These are phyloP conservation scores for Paracoccidioides brasiliensis DNA, from an alignment of 2,329 filamentous ascomycete species.

Conservation along the genomic window DNA sequence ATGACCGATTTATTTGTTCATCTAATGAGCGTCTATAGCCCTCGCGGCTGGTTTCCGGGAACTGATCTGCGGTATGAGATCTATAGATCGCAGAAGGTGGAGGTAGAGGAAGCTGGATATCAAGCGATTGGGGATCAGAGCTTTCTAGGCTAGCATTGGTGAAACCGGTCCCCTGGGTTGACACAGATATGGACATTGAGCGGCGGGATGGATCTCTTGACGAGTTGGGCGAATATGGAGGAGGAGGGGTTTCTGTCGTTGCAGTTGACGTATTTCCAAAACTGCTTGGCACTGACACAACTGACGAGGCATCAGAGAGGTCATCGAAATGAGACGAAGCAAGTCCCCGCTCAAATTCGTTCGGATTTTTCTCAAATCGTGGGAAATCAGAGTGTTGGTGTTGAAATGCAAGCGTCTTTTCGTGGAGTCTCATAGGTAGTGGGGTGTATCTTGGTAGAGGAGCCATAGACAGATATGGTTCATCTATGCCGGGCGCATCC, in stretches of 20 bases:
- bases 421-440: conserved; percentile 25
- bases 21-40: conserved; percentile 1
- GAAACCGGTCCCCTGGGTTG: conserved; percentile 12
- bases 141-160: conserved; percentile 5
- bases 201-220: conserved; percentile 20
- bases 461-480: conserved; percentile 21
- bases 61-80: conserved; percentile 6
- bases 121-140: conserved; percentile 7
- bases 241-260: conserved; percentile 30
- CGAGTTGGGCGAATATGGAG: conserved; percentile 27
- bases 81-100: conserved; percentile 15
- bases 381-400: conserved; percentile 8
- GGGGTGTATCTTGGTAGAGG: conserved; percentile 31
- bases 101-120: conserved; percentile 20
- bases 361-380: conserved; percentile 21
- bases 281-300: conserved; percentile 30
- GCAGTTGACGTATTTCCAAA: conserved; percentile 34
- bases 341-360: conserved; percentile 13
- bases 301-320: conserved; percentile 27
- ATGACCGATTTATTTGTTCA: neutral
- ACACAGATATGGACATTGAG: conserved; percentile 20
- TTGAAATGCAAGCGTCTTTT: conserved; percentile 25
- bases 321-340: conserved; percentile 14
- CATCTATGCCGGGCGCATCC: conserved; percentile 10
- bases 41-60: neutral